Evolutionary conservation across 139 green algal genomes (phyloP), one percentile per base, ranked within the genome.

Genomic region (Tetradesmus lagerheimii): DNA sequence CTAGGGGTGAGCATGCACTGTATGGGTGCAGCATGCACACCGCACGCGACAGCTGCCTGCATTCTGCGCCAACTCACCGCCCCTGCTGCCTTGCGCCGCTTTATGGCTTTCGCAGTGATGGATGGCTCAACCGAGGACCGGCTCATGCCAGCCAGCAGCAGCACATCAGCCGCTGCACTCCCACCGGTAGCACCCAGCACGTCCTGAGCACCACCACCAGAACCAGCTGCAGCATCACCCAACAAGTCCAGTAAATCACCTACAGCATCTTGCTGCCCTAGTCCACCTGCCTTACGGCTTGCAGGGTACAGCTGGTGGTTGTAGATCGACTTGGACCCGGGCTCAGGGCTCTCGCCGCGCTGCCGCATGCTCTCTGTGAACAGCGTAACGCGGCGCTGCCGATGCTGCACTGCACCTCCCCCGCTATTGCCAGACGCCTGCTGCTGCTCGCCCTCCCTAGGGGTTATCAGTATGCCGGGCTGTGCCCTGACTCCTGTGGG

Each of bases 101-200:
- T 84, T 31, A 90, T 83, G 3, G 74, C 86, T 34, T 90, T 84
- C 50, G 75, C 75, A 35, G 86, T 90, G 45, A 90, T 77, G 25
- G 86, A 84, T 8, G 86, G 86, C 74, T 90, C 86, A 9, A 89
- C 85, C 27, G 71, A 83, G 1, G 23, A 25, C 0, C n/a, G 62
- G 79, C 79, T 66, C 67, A 78, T 78, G n/a, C 67, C 67, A 39
- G 67, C n/a, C 67, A 78, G 80, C 67, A 78, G 67, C 67, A 78
- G n/a, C 67, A 78, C 15, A 38, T 78, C n/a, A 20, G 67, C 67
- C 0, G 31, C 67, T 1, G 29, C n/a, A 25, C n/a, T 38, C 2
- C 66, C 66, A 35, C 27, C 67, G 18, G n/a, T 20, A 76, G 66
- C 27, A 16, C 27, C 1, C 31, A 39, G 67, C 67, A 38, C 8